Evolutionary conservation across 805 yeast species (phyloP), one percentile per base, ranked within the genome.

Genomic region (Candida stauntonica): DNA sequence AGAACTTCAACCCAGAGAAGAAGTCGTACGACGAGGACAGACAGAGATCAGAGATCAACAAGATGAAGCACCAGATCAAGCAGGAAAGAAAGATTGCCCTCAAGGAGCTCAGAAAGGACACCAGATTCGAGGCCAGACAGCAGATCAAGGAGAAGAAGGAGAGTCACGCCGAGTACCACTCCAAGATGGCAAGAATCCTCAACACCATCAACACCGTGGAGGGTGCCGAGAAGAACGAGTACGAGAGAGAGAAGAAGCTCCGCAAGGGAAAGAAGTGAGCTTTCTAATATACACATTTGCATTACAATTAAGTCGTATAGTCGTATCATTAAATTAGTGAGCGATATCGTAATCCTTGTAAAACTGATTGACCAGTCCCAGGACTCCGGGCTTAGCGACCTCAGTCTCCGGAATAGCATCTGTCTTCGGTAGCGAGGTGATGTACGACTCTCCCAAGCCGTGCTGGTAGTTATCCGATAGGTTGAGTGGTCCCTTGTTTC

Each of bases 1-100:
- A 87, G 55, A 87, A 88, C 69, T 93, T 81, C 75, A 91, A 89
- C 66, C 96, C 96, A 40, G 96, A 87, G 58, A 86, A 80, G 76
- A 89, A 86, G 66, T 85, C 94, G 7, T 84, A 87, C 61, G 96
- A 91, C 60, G 75, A 83, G 36, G 84, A 89, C 59, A 72, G 79
- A 50, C 79, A 82, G 44, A 74, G 93, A 62, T 86, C 80, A 50
- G 98, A 93, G 62, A 64, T 86, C 51, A 73, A 72, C 59, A 93
- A 93, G 71, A 75, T 91, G 68, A 77, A 75, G 63, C 79, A 83
- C 16, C 86, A 85, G 65, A 66, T 88, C 63, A 93, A 93, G 79
- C 84, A 88, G 63, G 99, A 93, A 65, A 79, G 81, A 59, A 93
- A 93, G 67, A 75, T 81, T 51, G 81, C 89, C 0, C 63, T 93